phyloP scores from a whole-genome alignment of 345 rosid species.

The Salix udensis region DNA sequence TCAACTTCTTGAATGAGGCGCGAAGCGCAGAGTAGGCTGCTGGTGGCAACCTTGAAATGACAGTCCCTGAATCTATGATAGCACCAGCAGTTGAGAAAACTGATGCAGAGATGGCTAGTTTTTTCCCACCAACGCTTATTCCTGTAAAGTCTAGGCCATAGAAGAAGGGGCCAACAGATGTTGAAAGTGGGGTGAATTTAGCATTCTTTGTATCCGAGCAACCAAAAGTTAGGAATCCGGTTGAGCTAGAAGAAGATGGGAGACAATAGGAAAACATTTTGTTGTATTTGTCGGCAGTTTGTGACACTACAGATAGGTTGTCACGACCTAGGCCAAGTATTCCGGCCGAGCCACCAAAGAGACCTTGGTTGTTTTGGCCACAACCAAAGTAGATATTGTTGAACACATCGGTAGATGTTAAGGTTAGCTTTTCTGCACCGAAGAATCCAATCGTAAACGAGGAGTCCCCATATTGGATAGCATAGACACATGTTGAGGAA shows the following conservation, averaged over 20 bases:
- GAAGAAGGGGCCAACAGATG: conserved; percentile 39
- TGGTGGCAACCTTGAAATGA: conserved; percentile 72
- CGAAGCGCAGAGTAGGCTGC: conserved; percentile 50
- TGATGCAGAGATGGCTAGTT: conserved; percentile 41
- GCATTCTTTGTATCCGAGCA: conserved; percentile 28
- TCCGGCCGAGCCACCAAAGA: conserved; percentile 70
- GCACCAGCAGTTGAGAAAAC: conserved; percentile 50
- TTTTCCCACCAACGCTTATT: conserved; percentile 51
- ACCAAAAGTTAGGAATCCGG: conserved; percentile 70
- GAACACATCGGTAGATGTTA: conserved; percentile 47
- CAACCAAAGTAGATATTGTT: conserved; percentile 62
- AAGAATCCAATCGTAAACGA: conserved; percentile 68
- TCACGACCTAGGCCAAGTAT: conserved; percentile 82
- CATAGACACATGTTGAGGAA: conserved; percentile 42
- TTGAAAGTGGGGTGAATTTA: conserved; percentile 56
- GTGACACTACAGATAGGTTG: conserved; percentile 58
- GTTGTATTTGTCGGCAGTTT: conserved; percentile 54
- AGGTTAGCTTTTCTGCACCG: conserved; percentile 52
- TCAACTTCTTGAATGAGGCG: conserved; percentile 40
- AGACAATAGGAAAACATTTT: conserved; percentile 81
- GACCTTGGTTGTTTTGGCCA: conserved; percentile 74
- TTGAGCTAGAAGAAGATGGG: conserved; percentile 56
- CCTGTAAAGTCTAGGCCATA: conserved; percentile 62
- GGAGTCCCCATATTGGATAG: conserved; percentile 69
- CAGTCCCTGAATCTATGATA: conserved; percentile 89